Evolutionary conservation across 331 rosid species (phyloP).

Genomic region (Cydonia oblonga): DNA sequence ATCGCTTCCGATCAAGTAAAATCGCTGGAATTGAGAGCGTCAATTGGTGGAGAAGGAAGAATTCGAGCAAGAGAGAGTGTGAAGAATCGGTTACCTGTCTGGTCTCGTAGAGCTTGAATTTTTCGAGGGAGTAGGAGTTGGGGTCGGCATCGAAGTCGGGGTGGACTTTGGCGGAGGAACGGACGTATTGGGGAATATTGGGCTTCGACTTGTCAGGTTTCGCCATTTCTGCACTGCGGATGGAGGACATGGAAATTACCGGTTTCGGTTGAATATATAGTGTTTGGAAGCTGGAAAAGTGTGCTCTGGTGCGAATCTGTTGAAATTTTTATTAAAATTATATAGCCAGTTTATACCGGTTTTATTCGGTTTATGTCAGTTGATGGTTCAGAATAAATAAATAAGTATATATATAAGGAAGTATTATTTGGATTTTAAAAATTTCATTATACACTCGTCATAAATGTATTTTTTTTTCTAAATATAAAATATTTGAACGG

Average conservation of each 20-base stretch:
- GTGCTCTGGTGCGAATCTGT: too few relatives aligned
- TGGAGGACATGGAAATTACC: not conserved
- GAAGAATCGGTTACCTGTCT: conserved; percentile 41
- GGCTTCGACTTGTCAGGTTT: conserved; percentile 23
- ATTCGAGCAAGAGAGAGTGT: not conserved
- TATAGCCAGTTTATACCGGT: too few relatives aligned
- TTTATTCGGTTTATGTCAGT: too few relatives aligned
- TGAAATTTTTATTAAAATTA: too few relatives aligned
- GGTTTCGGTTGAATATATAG: not conserved
- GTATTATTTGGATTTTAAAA: too few relatives aligned
- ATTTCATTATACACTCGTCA: too few relatives aligned
- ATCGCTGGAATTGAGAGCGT: conserved; percentile 33
- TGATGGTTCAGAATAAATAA: too few relatives aligned
- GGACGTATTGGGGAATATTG: conserved; percentile 1
- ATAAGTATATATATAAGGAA: too few relatives aligned
- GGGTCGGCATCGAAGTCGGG: conserved; percentile 67
- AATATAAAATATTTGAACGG: too few relatives aligned
- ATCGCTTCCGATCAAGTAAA: conserved; percentile 78
- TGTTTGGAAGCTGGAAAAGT: not conserved
- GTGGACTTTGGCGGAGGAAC: conserved; percentile 44
- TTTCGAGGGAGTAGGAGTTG: conserved; percentile 60
- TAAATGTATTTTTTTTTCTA: too few relatives aligned
- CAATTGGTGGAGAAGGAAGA: not conserved
- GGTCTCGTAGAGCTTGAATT: conserved; percentile 81
- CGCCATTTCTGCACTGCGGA: conserved; percentile 20